phyloP scores from a whole-genome alignment of 306 rosid genomes.

The Prunus kanzakura region DNA sequence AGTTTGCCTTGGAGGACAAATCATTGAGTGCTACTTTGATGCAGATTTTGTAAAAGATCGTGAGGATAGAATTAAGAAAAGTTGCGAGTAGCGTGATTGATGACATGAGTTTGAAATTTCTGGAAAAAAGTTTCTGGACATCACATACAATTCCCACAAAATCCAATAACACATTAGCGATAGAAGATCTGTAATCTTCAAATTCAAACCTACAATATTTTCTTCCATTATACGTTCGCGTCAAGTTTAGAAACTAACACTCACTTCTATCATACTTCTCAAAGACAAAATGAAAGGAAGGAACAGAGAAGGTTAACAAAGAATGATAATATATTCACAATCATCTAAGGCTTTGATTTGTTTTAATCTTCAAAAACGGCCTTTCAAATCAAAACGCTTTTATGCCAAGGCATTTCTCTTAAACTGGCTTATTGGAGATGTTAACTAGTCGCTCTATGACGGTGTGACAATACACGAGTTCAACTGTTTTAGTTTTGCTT shows the following conservation, averaged over 20 bases:
- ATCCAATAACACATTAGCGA: too few species aligned
- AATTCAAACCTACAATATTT: too few species aligned
- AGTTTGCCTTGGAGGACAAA: neutral
- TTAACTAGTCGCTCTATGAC: neutral
- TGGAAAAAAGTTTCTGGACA: neutral
- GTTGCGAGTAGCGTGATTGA: neutral
- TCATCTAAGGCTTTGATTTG: too few species aligned
- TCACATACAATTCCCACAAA: neutral
- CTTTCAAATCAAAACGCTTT: too few species aligned
- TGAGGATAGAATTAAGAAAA: neutral
- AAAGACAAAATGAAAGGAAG: neutral
- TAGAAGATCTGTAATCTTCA: too few species aligned
- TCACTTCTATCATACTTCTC: neutral
- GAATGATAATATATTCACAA: too few species aligned
- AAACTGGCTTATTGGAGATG: neutral
- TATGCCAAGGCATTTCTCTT: neutral
- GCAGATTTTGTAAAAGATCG: neutral
- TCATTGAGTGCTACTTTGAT: neutral
- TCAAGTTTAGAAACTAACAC: neutral
- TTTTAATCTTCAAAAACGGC: too few species aligned
- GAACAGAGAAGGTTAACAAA: neutral
- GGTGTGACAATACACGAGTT: too few species aligned
- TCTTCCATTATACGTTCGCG: neutral
- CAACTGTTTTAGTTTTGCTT: too few species aligned
- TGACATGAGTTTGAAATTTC: conserved; percentile 6